Conservation (phyloP, 1,284 basidiomycete genomes). For the Microbotryum scabiosae region DNA sequence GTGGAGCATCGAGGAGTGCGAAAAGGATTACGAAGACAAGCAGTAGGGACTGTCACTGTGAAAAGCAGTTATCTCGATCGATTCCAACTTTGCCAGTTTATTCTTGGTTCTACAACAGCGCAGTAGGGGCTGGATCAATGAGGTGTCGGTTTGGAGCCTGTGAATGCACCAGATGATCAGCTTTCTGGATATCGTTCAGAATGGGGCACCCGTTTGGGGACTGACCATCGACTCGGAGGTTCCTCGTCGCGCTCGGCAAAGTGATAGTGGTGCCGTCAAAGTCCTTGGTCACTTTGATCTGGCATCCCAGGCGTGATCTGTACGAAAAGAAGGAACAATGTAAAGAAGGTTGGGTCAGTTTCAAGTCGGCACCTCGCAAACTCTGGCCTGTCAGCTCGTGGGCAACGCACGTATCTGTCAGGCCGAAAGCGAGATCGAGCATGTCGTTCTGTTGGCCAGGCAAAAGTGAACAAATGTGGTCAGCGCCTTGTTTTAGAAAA, state of each 20-base stretch:
- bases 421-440: slow-evolving; percentile 94
- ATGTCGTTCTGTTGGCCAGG: slow-evolving; percentile 55
- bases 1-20: slow-evolving; percentile 61
- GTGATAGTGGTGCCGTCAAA: slow-evolving; percentile 79
- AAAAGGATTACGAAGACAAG: slow-evolving; percentile 15
- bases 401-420: slow-evolving; percentile 75
- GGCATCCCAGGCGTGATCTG: slow-evolving; percentile 56
- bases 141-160: slow-evolving; percentile 30
- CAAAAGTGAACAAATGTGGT: neutral
- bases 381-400: neutral
- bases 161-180: neutral
- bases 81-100: neutral
- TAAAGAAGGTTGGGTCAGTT: neutral
- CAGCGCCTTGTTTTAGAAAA: neutral
- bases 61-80: neutral
- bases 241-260: slow-evolving; percentile 84
- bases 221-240: slow-evolving; percentile 91
- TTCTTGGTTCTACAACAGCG: neutral
- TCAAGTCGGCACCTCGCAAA: neutral
- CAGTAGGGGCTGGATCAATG: slow-evolving; percentile 12
- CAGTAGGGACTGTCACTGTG: neutral
- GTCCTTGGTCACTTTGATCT: slow-evolving; percentile 73
- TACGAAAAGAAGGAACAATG: neutral
- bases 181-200: too few species aligned
- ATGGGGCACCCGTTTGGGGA: neutral